Percentiles rank a stretch among this genome's conserved stretches.
Conservation (phyloP, 305 asterid species). For the Plantago coronopus region DNA sequence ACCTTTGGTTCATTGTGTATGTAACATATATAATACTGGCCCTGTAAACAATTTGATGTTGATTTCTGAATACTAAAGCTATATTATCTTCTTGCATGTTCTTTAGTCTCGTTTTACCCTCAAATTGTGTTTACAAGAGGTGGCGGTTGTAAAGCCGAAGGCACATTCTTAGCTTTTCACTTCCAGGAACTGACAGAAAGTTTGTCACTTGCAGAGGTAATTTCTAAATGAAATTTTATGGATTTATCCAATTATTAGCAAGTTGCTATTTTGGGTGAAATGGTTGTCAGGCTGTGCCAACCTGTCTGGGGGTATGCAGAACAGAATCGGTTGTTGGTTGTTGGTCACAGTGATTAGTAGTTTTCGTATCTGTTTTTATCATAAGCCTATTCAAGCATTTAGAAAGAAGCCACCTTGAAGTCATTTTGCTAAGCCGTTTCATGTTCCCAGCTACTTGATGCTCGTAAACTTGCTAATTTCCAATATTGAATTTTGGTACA, state of each 20-base stretch:
- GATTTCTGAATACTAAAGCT: conserved; percentile 31
- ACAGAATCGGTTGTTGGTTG: background rate
- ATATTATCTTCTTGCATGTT: conserved; percentile 24
- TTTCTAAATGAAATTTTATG: conserved; percentile 31
- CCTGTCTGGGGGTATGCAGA: conserved; percentile 1
- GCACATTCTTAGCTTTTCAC: conserved; percentile 47
- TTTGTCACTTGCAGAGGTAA: conserved; percentile 47
- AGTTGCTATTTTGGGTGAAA: conserved; percentile 28
- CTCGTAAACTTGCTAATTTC: too few species aligned
- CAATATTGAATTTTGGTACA: too few species aligned
- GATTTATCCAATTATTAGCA: conserved; percentile 26
- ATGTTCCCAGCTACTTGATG: too few species aligned
- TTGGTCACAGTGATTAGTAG: background rate
- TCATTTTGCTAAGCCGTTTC: too few species aligned
- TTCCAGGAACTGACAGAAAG: conserved; percentile 41
- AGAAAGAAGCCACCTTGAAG: too few species aligned
- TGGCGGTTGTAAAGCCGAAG: conserved; percentile 50
- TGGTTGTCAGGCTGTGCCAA: conserved; percentile 10
- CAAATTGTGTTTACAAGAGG: conserved; percentile 61
- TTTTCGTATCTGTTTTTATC: too few species aligned
- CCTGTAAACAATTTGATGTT: conserved; percentile 41
- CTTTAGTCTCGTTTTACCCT: conserved; percentile 22
- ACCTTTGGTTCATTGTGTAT: conserved; percentile 37
- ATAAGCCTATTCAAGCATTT: too few species aligned
- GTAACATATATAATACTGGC: conserved; percentile 42